These are phyloP conservation scores for Rutidosis leptorrhynchoides DNA, from an alignment of 129 eudicot species.

Conservation along the genomic window DNA sequence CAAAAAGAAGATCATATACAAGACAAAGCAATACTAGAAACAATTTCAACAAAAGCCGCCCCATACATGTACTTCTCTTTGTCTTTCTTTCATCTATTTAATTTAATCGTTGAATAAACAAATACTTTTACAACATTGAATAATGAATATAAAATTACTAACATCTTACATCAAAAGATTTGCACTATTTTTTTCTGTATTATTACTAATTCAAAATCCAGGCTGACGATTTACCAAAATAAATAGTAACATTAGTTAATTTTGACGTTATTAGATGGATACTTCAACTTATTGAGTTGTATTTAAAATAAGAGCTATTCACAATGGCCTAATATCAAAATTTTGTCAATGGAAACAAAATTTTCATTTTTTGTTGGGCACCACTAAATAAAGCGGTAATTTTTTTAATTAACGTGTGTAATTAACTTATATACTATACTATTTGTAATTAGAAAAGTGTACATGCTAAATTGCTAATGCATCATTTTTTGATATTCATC, in stretches of 20 bases:
- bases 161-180: conserved; percentile 12
- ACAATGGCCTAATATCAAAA: neutral
- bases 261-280: neutral
- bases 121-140: conserved; percentile 17
- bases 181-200: neutral
- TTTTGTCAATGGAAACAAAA: neutral
- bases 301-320: neutral
- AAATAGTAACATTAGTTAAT: neutral
- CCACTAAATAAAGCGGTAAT: neutral
- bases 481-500: too few species aligned
- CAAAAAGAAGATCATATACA: neutral
- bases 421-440: too few species aligned
- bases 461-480: too few species aligned
- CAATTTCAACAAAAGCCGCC: conserved; percentile 21
- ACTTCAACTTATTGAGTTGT: neutral
- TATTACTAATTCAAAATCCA: neutral
- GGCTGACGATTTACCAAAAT: neutral
- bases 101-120: neutral
- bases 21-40: conserved; percentile 18
- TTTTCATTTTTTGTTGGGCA: neutral
- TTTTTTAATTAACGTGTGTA: neutral
- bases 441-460: too few species aligned
- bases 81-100: neutral
- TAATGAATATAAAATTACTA: conserved; percentile 3
- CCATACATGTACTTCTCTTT: conserved; percentile 29